Base-by-base conservation (phyloP, 345 rosid species). In the Arabidopsis thaliana region DNA sequence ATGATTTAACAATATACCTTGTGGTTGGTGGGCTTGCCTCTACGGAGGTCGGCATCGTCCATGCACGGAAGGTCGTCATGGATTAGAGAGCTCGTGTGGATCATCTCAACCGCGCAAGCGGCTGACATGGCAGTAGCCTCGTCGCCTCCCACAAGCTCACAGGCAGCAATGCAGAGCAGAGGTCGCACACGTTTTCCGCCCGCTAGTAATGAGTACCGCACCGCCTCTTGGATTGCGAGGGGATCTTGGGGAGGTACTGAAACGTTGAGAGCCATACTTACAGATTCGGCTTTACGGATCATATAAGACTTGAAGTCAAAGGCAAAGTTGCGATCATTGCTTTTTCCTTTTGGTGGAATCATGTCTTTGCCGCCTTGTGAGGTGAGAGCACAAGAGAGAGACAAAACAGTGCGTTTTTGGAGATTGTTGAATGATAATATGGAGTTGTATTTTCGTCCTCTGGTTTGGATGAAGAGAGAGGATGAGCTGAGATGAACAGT, bases 61-160 rank as follows among this genome's bases (percentile, higher is more conserved):
- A 91, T 94, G 41, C 97, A 89, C 9, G 98, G 97, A 30, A 94
- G 85, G 46, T 94, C 98, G 71, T 91, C 98, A 53, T 94, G 98
- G 41, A 94, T 91, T 8, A 94, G 83, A 5, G 96, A 94, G 88
- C 91, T 89, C 46, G 96, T 84, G 71, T 91, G 97, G 58, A 91
- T 88, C 98, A 89, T 91, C 81, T 94, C 95, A 3, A 91, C 84
- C 1, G 93, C 97, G 24, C 97, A 94, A 36, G 97, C 95, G 0
- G 93, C 86, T 4, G 96, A 84, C 97, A 94, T 87, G n/a, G 95
- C 93, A 52, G 51, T 72, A 53, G 87, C 62, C 73, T 87, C 87
- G 20, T 60, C 40, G 5, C 97, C 97, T 0, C 97, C 95, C 6
- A 91, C 95, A 1, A 89, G 85, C 77, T 90, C 96, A 49, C 95